Evolutionary conservation across 2,329 filamentous ascomycete genomes (phyloP), one percentile per base, ranked within the genome.

Genomic region (Intubia oerlemansii): DNA sequence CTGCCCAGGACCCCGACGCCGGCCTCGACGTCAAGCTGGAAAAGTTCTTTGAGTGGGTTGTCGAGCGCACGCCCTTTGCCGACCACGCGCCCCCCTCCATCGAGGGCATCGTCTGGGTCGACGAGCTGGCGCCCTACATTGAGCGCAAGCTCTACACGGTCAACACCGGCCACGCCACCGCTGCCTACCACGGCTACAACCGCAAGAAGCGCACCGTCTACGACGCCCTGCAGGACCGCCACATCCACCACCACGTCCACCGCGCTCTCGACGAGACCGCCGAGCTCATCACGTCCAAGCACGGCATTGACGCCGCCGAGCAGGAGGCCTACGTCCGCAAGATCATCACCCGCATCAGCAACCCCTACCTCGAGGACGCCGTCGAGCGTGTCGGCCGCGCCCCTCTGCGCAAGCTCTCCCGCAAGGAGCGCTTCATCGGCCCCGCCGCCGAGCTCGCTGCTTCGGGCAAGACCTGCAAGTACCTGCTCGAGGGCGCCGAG

Each of bases 71-170:
- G 25, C 85, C 85, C 3, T 93, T 95, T 52, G 62, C 72, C 38
- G 66, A 73, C 37, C 56, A 64, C 36, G 60, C 62, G 30, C 63
- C 67, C 41, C 84, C 82, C 5, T 54, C 66, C 12, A 85, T 98
- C 44, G 53, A 88, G 39, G 85, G 84, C 34, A 74, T 95, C 48
- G 78, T 91, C 57, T 93, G 80, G 70, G 88, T 95, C 34, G 71
- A 81, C 38, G 65, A 95, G 55, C 69, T 98, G 17, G 66, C 73
- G 47, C 88, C 88, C 33, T 98, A 85, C 59, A 95, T 98, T 44
- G 88, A 98, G 70, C 84, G 88, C 53, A 98, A 98, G 67, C 73
- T 98, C 39, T 98, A 84, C 64, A 98, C 88, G 14, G 85, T 98
- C 65, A 98, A 98, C 67, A 98, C 88, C 14, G 78, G 82, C 32